Base-by-base conservation (phyloP, 1,139 yeast species). In the Protomyces macrosporus region DNA sequence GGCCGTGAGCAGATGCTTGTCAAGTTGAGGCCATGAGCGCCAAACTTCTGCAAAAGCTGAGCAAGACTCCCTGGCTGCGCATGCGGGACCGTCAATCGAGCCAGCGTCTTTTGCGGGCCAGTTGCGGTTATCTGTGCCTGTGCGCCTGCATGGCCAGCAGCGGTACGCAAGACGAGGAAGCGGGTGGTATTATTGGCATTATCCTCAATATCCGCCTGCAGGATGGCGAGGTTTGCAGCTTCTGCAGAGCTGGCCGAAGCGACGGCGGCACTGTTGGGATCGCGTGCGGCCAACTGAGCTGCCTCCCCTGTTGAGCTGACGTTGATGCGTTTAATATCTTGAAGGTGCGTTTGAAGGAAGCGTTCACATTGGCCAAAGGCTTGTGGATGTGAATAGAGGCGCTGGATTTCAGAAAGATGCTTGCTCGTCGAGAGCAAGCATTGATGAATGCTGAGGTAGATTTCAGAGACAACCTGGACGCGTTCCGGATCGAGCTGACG, bases 301-400 rank as follows among this genome's bases (percentile, higher is more conserved):
- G 97, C 98, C 69, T 82, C 83, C 0, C 96, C 86, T 0, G 98
- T 93, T 0, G 96, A 88, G 3, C 82, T 79, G 0, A 86, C 80
- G 73, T 90, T 96, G n/a, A 87, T 77, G 66, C 75, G 80, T 56
- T 79, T 79, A 14, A 73, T 71, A 58, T 69, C 66, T 42, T 77
- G 74, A 39, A 76, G 74, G 59, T 78, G 68, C 2, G 73, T 68
- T 14, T 73, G 71, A 60, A 87, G 72, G 73, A 85, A 86, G 9
- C 78, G 74, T 2, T 82, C 79, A 55, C 89, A 86, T 73, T 93
- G 98, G 3, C 97, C 95, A 97, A 98, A 93, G 0, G 90, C 98
- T 73, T 93, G 98, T 3, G 98, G 98, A 74, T 93, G 98, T 2
- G 96, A 87, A 76, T 89, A 89, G 37, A 93, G 80, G 45, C 81